A percentile compares a stretch with the other conserved stretches of the same genome.
phyloP scores from a whole-genome alignment of 2,329 filamentous ascomycete species.

The Hypomyces perniciosus region DNA sequence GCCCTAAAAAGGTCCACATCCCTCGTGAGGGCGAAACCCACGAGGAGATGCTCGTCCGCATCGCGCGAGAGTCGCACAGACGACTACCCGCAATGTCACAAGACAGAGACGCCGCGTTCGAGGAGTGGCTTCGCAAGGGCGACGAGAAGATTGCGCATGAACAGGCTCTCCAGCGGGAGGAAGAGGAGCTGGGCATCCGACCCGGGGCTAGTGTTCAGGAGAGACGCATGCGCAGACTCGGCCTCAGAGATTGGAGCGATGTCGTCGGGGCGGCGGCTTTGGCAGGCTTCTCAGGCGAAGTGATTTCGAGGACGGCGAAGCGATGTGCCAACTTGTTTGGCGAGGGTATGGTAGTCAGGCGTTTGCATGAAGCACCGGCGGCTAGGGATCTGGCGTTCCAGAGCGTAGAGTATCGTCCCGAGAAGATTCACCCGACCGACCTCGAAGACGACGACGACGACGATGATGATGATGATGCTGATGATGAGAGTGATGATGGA shows the following conservation, averaged over 20 bases:
- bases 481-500: constrained; percentile 18
- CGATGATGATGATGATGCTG: constrained; percentile 12
- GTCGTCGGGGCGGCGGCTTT: constrained; percentile 73
- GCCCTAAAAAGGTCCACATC: constrained; percentile 35
- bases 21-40: constrained; percentile 40
- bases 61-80: constrained; percentile 39
- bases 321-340: constrained; percentile 73
- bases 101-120: constrained; percentile 27
- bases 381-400: constrained; percentile 20
- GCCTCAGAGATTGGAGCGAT: constrained; percentile 74
- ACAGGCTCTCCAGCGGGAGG: constrained; percentile 7
- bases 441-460: constrained; percentile 17
- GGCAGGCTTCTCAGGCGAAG: constrained; percentile 59
- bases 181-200: constrained; percentile 14
- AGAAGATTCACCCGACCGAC: constrained; percentile 19
- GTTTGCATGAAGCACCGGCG: constrained; percentile 36
- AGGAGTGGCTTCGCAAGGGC: constrained; percentile 28
- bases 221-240: constrained; percentile 30
- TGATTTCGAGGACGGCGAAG: constrained; percentile 62
- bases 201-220: constrained; percentile 18
- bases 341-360: constrained; percentile 61
- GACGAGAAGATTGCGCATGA: constrained; percentile 20
- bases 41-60: constrained; percentile 39
- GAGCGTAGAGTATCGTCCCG: constrained; percentile 25
- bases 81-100: constrained; percentile 21